Conservation (phyloP, 2,329 filamentous ascomycete species). For the Geosmithia flava region DNA sequence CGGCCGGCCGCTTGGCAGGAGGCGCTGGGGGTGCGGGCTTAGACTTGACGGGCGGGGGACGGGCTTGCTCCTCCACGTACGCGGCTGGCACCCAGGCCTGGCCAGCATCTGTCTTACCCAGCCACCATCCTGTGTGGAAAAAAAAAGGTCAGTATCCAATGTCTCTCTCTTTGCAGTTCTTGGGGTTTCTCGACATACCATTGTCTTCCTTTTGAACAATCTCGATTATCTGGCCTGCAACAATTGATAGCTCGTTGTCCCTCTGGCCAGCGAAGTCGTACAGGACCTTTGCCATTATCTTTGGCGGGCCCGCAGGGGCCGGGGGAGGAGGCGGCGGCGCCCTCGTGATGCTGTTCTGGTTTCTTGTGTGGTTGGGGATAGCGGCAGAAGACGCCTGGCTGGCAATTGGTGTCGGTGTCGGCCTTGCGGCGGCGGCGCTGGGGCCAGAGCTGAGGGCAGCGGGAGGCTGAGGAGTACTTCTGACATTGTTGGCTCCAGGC, state of each 20-base stretch:
- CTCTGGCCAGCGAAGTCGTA: constrained; percentile 85
- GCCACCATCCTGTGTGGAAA: constrained; percentile 69
- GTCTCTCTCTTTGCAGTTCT: background rate
- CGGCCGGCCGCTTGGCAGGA: constrained; percentile 67
- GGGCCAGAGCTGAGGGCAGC: constrained; percentile 16
- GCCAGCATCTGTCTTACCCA: constrained; percentile 60
- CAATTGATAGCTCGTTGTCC: constrained; percentile 74
- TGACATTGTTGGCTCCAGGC: constrained; percentile 19
- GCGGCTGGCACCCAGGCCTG: constrained; percentile 92
- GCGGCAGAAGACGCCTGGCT: constrained; percentile 17
- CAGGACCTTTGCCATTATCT: constrained; percentile 75
- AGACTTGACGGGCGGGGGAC: constrained; percentile 45
- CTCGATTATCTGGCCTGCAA: constrained; percentile 69
- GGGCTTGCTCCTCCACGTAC: constrained; percentile 77
- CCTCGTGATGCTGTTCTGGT: constrained; percentile 37
- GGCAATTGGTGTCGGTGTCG: constrained; percentile 8
- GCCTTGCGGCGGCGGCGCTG: constrained; percentile 7
- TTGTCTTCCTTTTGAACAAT: constrained; percentile 93
- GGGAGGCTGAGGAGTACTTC: constrained; percentile 20
- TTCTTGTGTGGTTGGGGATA: constrained; percentile 40
- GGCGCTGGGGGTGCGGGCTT: constrained; percentile 68
- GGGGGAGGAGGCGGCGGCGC: constrained; percentile 57
- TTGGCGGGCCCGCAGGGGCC: constrained; percentile 41
- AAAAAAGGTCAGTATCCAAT: background rate
- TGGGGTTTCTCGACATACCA: constrained; percentile 43